These are phyloP conservation scores for Neotropicomus parvogracilis DNA, from an alignment of 1,284 basidiomycete species.

Conservation along the genomic window DNA sequence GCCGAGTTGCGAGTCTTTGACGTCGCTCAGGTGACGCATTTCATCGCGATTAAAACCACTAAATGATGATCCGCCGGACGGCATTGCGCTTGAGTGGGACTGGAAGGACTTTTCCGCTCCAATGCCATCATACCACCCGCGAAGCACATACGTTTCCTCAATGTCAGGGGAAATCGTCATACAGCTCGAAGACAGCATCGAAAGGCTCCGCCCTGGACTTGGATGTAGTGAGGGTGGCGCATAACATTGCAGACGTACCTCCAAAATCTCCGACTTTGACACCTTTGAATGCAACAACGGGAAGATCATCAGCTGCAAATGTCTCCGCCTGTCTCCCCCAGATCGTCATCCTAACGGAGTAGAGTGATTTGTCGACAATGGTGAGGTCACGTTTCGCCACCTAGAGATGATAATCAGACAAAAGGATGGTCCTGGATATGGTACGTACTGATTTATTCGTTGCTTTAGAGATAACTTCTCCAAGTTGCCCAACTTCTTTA, in stretches of 20 bases:
- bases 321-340: slow-evolving; percentile 97
- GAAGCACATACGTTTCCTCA: slow-evolving; percentile 77
- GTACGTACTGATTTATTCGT: slow-evolving; percentile 56
- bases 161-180: slow-evolving; percentile 90
- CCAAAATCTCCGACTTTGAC: slow-evolving; percentile 95
- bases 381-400: slow-evolving; percentile 85
- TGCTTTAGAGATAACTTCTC: slow-evolving; percentile 71
- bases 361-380: slow-evolving; percentile 83
- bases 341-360: slow-evolving; percentile 81
- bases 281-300: slow-evolving; percentile 91
- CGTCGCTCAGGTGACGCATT: slow-evolving; percentile 74
- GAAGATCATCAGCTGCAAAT: slow-evolving; percentile 56
- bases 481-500: slow-evolving; percentile 70
- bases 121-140: slow-evolving; percentile 87
- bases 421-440: slow-evolving; percentile 1
- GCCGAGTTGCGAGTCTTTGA: slow-evolving; percentile 79
- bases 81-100: slow-evolving; percentile 55
- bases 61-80: slow-evolving; percentile 38
- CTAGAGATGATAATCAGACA: slow-evolving; percentile 37
- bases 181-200: slow-evolving; percentile 63
- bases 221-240: slow-evolving; percentile 1
- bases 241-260: slow-evolving; percentile 43
- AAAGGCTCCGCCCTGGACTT: slow-evolving; percentile 67
- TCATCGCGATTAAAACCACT: slow-evolving; percentile 64
- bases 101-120: slow-evolving; percentile 67